phyloP scores from a whole-genome alignment of 2,329 filamentous ascomycete genomes.

The Setomelanomma holmii region DNA sequence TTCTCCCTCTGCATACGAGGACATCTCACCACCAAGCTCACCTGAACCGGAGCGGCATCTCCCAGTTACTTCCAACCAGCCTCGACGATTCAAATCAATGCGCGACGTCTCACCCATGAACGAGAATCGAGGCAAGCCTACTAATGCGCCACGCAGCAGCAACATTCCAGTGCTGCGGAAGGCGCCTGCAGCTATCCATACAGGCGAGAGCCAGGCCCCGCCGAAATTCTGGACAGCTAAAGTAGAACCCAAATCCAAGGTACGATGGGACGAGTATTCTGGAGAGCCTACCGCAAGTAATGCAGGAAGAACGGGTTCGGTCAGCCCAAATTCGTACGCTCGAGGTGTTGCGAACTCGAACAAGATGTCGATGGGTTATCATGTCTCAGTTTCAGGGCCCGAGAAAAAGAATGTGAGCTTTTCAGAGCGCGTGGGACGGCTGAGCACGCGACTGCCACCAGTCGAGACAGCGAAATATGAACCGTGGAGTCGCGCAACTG shows the following conservation, averaged over 20 bases:
- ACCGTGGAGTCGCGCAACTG: conserved; percentile 76
- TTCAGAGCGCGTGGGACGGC: conserved; percentile 36
- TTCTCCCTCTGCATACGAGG: conserved; percentile 34
- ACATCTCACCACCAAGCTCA: conserved; percentile 50
- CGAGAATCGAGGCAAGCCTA: conserved; percentile 34
- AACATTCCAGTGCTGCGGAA: conserved; percentile 46
- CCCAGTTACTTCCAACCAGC: conserved; percentile 21
- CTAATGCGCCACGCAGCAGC: conserved; percentile 20
- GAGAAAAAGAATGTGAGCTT: conserved; percentile 39
- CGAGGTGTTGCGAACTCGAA: conserved; percentile 23
- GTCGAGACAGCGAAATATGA: conserved; percentile 56
- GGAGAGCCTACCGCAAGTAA: conserved; percentile 67
- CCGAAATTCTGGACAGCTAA: conserved; percentile 49
- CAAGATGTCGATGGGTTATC: conserved; percentile 37
- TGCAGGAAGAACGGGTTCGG: conserved; percentile 62
- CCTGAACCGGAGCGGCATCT: conserved; percentile 42
- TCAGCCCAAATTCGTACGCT: conserved; percentile 58
- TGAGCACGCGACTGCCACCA: conserved; percentile 31
- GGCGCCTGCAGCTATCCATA: conserved; percentile 30
- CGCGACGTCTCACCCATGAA: conserved; percentile 51
- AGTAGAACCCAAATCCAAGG: conserved; percentile 43
- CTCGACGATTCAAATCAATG: conserved; percentile 41
- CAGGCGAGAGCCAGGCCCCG: conserved; percentile 25
- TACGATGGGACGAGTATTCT: conserved; percentile 70
- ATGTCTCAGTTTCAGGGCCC: conserved; percentile 41